phyloP scores from a whole-genome alignment of 306 rosid genomes.

The Neltuma alba region DNA sequence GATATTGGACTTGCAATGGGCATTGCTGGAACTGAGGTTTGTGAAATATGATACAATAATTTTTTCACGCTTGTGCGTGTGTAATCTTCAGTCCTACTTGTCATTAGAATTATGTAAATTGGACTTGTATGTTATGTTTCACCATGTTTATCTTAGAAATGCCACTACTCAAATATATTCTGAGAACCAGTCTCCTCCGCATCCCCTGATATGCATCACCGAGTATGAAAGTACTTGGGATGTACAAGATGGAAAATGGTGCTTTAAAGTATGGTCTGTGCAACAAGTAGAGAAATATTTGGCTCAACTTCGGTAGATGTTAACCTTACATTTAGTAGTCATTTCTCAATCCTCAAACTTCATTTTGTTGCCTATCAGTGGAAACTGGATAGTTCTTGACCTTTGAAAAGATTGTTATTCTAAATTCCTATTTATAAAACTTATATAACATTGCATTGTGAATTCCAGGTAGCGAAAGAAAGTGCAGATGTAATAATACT shows the following conservation, averaged over 20 bases:
- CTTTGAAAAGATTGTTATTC: slow-evolving; percentile 20
- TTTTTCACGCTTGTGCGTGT: neutral
- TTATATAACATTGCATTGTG: slow-evolving; percentile 27
- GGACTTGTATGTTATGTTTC: slow-evolving; percentile 1
- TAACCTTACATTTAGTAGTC: slow-evolving; percentile 11
- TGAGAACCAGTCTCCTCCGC: slow-evolving; percentile 18
- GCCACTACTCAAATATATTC: slow-evolving; percentile 15
- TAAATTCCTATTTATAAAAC: slow-evolving; percentile 13
- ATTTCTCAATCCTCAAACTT: neutral
- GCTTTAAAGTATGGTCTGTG: slow-evolving; percentile 12
- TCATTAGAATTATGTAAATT: slow-evolving; percentile 1
- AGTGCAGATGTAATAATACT: slow-evolving; percentile 96
- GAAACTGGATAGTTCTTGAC: slow-evolving; percentile 19
- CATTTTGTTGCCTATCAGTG: slow-evolving; percentile 8
- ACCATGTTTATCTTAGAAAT: slow-evolving; percentile 29
- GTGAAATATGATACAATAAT: neutral
- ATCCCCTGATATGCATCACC: slow-evolving; percentile 14
- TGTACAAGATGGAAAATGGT: slow-evolving; percentile 7
- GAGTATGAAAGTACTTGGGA: neutral
- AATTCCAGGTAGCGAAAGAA: slow-evolving; percentile 94
- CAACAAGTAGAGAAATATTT: slow-evolving; percentile 12
- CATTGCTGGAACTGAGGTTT: slow-evolving; percentile 97
- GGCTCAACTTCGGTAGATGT: neutral
- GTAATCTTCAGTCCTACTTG: slow-evolving; percentile 11
- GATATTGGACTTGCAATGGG: slow-evolving; percentile 99